phyloP scores from a whole-genome alignment of 2,329 filamentous ascomycete genomes.

The Fusarium sp. region DNA sequence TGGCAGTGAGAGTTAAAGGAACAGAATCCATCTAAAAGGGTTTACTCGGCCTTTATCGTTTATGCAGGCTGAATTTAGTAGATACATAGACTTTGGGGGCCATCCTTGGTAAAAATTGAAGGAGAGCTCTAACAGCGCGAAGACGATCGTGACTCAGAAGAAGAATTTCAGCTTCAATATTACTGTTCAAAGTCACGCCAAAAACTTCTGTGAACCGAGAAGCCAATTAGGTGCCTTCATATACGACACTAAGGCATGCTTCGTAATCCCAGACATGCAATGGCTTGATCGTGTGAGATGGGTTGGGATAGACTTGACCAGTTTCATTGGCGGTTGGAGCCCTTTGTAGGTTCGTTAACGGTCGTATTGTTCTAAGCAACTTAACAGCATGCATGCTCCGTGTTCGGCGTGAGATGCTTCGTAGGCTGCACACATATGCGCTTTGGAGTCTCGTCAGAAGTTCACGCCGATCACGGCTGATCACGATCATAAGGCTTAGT shows the following conservation, averaged over 20 bases:
- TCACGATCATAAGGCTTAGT: neutral
- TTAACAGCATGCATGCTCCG: neutral
- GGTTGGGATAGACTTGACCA: neutral
- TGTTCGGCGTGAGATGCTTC: neutral
- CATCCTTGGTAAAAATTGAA: neutral
- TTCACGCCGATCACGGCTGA: neutral
- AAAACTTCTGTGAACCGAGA: neutral
- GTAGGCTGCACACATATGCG: neutral
- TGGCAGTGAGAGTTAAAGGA: neutral
- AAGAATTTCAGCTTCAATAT: neutral
- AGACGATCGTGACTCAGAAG: neutral
- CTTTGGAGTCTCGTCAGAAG: neutral
- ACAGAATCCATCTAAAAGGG: neutral
- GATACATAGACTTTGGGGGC: neutral
- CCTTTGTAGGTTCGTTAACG: accelerated
- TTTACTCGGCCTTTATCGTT: neutral
- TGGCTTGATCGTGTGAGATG: neutral
- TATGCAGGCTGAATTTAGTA: no score
- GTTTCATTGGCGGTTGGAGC: neutral
- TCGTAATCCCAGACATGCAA: neutral
- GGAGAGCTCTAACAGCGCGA: neutral
- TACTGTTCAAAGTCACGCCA: neutral
- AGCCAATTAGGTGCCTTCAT: neutral
- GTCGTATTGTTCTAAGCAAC: neutral
- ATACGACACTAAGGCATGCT: neutral